Base-by-base conservation (phyloP, 495 filamentous ascomycete genomes). In the Letharia columbiana region DNA sequence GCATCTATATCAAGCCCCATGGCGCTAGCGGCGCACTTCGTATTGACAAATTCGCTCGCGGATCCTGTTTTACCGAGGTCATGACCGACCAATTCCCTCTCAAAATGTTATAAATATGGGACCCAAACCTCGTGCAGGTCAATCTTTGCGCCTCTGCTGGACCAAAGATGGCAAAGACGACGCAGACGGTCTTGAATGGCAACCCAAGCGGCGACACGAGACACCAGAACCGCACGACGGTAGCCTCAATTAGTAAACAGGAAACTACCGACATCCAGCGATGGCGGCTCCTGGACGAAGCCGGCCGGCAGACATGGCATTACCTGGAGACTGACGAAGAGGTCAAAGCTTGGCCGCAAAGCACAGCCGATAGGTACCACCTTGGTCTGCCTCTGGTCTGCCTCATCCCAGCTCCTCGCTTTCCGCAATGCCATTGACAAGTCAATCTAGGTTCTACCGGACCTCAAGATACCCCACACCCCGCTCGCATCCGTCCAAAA, bases 281-380 rank as follows among this genome's bases (percentile, higher is more conserved):
- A 73, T 98, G 94, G 94, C 82, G 94, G 65, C 79, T 98, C 74
- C 80, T 86, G 47, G 87, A 93, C 70, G 91, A 96, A 44, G 79
- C 83, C 28, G 91, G 94, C 59, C 81, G 89, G 63, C 91, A 96
- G 68, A 96, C 91, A 33, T 98, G 94, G 94, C 86, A 91, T 61
- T 98, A 98, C 72, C 82, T 98, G 9, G 82, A 90, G 71, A 84
- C 87, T 9, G 91, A 96, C 60, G 83, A 91, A 66, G 85, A 90
- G 56, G 72, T 80, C 41, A 78, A 89, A 65, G 77, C 82, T 64
- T 98, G 95, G 94, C 91, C 92, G 18, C 92, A 96, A 74, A 86
- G 85, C 23, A 77, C 76, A 52, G 89, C 91, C 31, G 94, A 98
- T 70, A 95, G 89, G 73, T 92, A 91, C 72, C 87, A 85, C 69